Percentiles rank a stretch among this genome's conserved stretches.
These are phyloP conservation scores for Fusarium nygamai DNA, from an alignment of 2,329 filamentous ascomycete species.

Conservation along the genomic window DNA sequence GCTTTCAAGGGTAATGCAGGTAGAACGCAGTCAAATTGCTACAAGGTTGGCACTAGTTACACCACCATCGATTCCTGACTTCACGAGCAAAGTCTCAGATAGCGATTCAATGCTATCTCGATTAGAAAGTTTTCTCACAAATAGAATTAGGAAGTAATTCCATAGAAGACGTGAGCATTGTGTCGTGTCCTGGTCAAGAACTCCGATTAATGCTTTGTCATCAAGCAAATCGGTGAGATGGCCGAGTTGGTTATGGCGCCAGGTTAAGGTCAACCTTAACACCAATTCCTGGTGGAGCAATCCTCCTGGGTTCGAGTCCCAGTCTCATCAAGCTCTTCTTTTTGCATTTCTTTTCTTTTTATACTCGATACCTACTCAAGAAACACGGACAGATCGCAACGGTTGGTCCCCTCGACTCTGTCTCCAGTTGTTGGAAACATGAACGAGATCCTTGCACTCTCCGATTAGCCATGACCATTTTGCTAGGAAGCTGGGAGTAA, in stretches of 20 bases:
- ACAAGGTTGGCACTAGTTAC: too few species aligned
- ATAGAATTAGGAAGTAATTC: too few species aligned
- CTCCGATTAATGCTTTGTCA: neutral
- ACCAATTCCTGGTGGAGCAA: slow-evolving; percentile 33
- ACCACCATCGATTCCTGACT: neutral
- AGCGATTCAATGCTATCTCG: neutral
- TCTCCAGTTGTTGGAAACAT: slow-evolving; percentile 10
- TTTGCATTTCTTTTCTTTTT: neutral
- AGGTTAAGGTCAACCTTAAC: slow-evolving; percentile 34
- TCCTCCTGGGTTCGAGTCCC: slow-evolving; percentile 34
- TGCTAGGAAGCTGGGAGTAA: neutral
- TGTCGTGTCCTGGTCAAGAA: fast-evolving
- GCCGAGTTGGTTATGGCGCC: slow-evolving; percentile 34
- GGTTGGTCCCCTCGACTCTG: slow-evolving; percentile 1
- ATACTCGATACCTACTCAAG: fast-evolving
- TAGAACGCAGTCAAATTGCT: neutral
- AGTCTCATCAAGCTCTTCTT: slow-evolving; percentile 20
- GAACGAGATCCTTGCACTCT: slow-evolving; percentile 8
- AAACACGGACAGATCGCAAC: neutral
- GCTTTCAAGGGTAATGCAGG: fast-evolving
- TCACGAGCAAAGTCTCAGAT: neutral
- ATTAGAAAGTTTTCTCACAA: neutral
- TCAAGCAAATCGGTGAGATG: slow-evolving; percentile 27
- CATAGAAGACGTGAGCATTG: neutral
- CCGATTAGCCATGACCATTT: slow-evolving; percentile 18